A percentile compares a stretch with the other conserved stretches of the same genome.
These are phyloP conservation scores for Eucalyptus tenuipes DNA, from an alignment of 345 rosid species.

Conservation along the genomic window DNA sequence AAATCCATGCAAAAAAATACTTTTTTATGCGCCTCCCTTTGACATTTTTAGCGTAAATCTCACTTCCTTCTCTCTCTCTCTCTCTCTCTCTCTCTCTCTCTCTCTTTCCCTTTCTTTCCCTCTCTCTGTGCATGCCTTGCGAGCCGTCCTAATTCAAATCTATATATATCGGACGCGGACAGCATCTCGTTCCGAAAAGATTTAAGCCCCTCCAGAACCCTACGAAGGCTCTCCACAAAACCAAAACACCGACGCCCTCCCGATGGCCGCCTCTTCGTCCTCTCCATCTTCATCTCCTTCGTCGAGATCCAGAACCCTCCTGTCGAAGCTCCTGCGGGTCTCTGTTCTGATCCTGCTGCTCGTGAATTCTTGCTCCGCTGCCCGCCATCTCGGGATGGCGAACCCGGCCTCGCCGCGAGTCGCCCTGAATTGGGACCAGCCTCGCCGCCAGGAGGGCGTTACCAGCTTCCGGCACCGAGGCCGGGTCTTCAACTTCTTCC, in stretches of 20 bases:
- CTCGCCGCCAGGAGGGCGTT: background rate
- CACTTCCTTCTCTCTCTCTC: background rate
- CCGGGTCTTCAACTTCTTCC: constrained; percentile 56
- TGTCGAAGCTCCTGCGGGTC: background rate
- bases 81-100: background rate
- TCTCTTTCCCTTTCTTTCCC: background rate
- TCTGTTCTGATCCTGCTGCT: background rate
- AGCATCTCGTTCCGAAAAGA: background rate
- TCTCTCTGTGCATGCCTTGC: background rate
- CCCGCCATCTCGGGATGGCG: background rate
- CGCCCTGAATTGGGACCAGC: background rate
- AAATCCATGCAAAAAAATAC: background rate
- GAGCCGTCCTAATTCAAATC: background rate
- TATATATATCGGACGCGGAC: background rate
- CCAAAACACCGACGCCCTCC: background rate
- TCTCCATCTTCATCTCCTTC: background rate
- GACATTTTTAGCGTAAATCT: background rate
- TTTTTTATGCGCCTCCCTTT: background rate
- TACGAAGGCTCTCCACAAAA: background rate
- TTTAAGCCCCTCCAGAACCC: background rate
- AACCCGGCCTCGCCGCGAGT: background rate
- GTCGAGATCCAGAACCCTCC: background rate
- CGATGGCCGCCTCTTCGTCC: background rate
- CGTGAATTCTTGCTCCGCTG: background rate
- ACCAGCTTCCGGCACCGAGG: constrained; percentile 25